A percentile compares a stretch with the other conserved stretches of the same genome.
Conservation (phyloP, 805 yeast species). For the Lipomyces mesembrius region DNA sequence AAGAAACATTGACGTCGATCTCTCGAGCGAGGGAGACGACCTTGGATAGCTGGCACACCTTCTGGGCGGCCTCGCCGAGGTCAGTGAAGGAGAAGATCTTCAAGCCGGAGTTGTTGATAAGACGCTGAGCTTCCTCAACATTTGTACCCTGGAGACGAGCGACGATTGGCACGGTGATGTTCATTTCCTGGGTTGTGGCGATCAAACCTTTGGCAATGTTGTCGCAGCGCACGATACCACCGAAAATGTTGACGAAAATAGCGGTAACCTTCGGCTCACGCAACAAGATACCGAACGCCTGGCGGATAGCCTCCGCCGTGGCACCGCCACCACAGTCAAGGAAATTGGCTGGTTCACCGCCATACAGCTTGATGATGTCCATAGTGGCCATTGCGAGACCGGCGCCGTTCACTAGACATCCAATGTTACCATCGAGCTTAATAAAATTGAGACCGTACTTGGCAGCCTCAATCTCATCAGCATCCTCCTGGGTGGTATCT, state of each 20-base stretch:
- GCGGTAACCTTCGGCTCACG: conserved; percentile 89
- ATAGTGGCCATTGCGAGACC: conserved; percentile 99
- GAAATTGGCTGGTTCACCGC: conserved; percentile 99
- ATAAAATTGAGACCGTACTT: conserved; percentile 91
- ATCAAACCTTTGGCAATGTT: conserved; percentile 97
- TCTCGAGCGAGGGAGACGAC: conserved; percentile 55
- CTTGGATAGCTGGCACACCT: conserved; percentile 77
- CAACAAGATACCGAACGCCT: conserved; percentile 91
- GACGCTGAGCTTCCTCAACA: conserved; percentile 82
- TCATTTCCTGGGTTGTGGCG: conserved; percentile 89
- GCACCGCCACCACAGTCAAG: conserved; percentile 99
- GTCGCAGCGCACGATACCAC: conserved; percentile 99
- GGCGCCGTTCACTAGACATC: conserved; percentile 99
- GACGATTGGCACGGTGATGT: conserved; percentile 90
- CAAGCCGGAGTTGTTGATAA: conserved; percentile 85
- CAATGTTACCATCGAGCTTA: conserved; percentile 97
- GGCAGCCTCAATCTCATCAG: conserved; percentile 93
- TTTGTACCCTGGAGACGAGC: conserved; percentile 99
- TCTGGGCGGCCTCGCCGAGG: conserved; percentile 96
- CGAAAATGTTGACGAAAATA: conserved; percentile 97
- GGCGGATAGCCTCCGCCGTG: conserved; percentile 96
- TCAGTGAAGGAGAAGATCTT: conserved; percentile 90
- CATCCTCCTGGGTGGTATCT: conserved; percentile 96
- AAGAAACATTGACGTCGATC: conserved; percentile 55
- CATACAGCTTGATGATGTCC: conserved; percentile 98